Percentiles rank a stretch among this genome's conserved stretches.
phyloP scores from a whole-genome alignment of 2,329 filamentous ascomycete genomes.

The Trichoderma hamatum region DNA sequence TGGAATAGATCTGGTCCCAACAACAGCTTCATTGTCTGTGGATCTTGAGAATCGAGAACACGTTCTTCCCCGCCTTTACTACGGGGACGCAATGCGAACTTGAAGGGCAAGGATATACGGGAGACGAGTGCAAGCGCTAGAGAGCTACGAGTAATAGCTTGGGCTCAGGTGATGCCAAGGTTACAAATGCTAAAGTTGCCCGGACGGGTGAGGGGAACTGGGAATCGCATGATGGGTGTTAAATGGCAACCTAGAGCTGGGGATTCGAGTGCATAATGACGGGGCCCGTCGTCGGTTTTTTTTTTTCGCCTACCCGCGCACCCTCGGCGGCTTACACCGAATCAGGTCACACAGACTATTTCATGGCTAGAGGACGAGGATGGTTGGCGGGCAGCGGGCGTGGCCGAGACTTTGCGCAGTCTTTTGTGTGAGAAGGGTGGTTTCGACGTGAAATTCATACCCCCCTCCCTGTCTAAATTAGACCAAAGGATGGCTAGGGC shows the following conservation, averaged over 20 bases:
- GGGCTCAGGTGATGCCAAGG: slow-evolving; percentile 19
- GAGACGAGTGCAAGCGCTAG: slow-evolving; percentile 2
- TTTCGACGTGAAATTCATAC: background rate
- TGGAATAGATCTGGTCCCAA: slow-evolving; percentile 21
- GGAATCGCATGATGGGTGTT: slow-evolving; percentile 21
- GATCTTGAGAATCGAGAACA: slow-evolving; percentile 26
- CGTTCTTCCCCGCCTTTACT: slow-evolving; percentile 27
- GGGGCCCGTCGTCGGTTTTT: background rate
- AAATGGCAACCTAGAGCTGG: background rate
- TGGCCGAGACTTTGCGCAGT: slow-evolving; percentile 17
- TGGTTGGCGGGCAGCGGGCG: slow-evolving; percentile 15
- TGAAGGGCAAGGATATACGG: background rate
- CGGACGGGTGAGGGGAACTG: slow-evolving; percentile 20
- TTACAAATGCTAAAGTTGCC: slow-evolving; percentile 1
- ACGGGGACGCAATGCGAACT: slow-evolving; percentile 18
- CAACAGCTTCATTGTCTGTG: slow-evolving; percentile 19
- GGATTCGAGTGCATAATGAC: background rate
- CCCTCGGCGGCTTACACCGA: slow-evolving; percentile 26
- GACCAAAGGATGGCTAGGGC: slow-evolving; percentile 4
- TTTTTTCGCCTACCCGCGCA: background rate
- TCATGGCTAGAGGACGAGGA: background rate
- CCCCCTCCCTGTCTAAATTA: slow-evolving; percentile 4
- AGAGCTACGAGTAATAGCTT: background rate
- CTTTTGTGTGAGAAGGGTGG: background rate
- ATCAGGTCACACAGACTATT: slow-evolving; percentile 14